These are phyloP conservation scores for Hypomyces perniciosus DNA, from an alignment of 2,329 filamentous ascomycete species.

Conservation along the genomic window DNA sequence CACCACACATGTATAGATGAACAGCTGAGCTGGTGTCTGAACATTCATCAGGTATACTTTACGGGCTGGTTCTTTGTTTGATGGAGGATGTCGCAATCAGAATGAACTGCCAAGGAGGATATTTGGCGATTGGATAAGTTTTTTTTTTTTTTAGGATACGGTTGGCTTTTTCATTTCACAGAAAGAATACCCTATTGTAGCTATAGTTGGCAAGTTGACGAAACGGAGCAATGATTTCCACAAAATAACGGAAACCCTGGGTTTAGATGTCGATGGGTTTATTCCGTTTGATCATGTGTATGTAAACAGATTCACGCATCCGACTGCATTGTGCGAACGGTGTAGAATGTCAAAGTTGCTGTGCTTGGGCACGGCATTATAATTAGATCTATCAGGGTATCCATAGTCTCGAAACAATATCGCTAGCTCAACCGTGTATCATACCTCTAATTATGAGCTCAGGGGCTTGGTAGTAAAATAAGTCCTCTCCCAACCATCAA, in stretches of 20 bases:
- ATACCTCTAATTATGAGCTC: not conserved
- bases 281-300: no score
- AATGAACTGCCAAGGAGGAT: no score
- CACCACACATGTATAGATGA: no score
- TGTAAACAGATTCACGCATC: no score
- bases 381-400: not conserved
- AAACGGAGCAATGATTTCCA: not conserved
- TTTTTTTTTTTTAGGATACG: not conserved
- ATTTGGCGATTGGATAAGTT: not conserved
- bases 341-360: not conserved
- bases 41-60: no score
- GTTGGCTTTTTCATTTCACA: no score
- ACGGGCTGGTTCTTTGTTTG: no score
- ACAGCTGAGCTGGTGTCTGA: no score
- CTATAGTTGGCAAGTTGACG: not conserved
- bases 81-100: no score
- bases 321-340: no score
- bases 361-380: not conserved
- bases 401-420: not conserved
- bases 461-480: slow-evolving; percentile 43
- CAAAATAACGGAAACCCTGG: no score
- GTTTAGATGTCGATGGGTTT: no score
- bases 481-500: slow-evolving; percentile 58
- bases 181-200: not conserved
- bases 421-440: not conserved